Evolutionary conservation across 2,329 filamentous ascomycete genomes (phyloP), one percentile per base, ranked within the genome.

Genomic region (Helicocarpus griseus): DNA sequence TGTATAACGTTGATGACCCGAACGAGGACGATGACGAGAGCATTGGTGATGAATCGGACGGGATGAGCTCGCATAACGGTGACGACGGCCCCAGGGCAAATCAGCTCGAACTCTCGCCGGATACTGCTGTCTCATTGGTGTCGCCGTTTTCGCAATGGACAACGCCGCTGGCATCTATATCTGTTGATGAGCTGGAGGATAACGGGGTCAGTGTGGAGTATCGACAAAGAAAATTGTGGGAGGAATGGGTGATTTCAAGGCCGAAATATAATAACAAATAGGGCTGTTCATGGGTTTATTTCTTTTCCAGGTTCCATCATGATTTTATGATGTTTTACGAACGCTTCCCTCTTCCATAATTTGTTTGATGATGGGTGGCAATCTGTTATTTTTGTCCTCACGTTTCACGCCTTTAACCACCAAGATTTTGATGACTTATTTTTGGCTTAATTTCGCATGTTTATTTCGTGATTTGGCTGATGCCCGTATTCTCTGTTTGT

Each of bases 171-270:
- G 51, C 59, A 4, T 47, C 55, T 11, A 55, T 68, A 17, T 59
- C 63, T 1, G 61, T 50, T 8, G 63, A 66, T 44, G 67, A 66
- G 11, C 54, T 69, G n/a, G 68, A 65, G 3, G 70, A 68, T 54
- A 63, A 69, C 47, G 70, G 66, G 1, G 22, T 62, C 7, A 57
- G 55, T 47, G 69, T 71, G 24, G 56, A 58, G 26, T 60, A 59
- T 17, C 60, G 64, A 5, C 67, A 70, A 53, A 56, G 61, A 17
- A 54, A 59, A 33, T 52, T 69, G 36, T 71, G 69, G 69, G 65
- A 69, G 56, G 62, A 62, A 33, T 70, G 68, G 69, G 65, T 70
- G 21, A 57, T 69, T 41, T 61, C 67, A 21, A 52, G 53, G 43
- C 31, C 57, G 29, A 47, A 19, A 36, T 9, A 36, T 24, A 35